Conservation (phyloP, 1,284 basidiomycete genomes). For the Schizophyllum commune region DNA sequence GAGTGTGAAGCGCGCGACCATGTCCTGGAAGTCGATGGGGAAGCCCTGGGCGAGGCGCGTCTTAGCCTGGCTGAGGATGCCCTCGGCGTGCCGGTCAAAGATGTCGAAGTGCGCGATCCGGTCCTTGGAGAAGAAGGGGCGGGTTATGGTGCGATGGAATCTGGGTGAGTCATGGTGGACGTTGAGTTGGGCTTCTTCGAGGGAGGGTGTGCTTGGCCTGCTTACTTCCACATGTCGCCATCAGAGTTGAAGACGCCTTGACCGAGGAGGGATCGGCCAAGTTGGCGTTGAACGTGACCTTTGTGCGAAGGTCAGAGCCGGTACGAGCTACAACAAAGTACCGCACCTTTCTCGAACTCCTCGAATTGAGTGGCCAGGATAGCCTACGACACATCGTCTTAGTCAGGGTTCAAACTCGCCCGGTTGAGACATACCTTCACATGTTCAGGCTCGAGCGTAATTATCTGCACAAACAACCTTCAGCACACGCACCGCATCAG, state of each 20-base stretch:
- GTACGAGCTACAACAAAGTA: too few species aligned
- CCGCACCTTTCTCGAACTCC: slow-evolving; percentile 33
- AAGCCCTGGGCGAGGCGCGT: slow-evolving; percentile 31
- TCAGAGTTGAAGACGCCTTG: slow-evolving; percentile 6
- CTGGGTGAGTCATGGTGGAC: slow-evolving; percentile 38
- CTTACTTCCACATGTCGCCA: slow-evolving; percentile 35
- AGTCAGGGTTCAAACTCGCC: neutral
- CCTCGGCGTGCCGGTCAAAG: slow-evolving; percentile 35
- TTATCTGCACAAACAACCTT: slow-evolving; percentile 19
- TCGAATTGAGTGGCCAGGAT: slow-evolving; percentile 35
- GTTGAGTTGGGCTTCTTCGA: too few species aligned
- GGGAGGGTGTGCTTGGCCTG: too few species aligned
- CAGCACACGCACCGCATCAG: neutral
- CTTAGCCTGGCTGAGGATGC: slow-evolving; percentile 29
- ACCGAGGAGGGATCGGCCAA: slow-evolving; percentile 6
- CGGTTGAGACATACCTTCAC: slow-evolving; percentile 21
- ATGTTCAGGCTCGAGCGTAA: slow-evolving; percentile 34
- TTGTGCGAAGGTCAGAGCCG: too few species aligned
- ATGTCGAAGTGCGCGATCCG: slow-evolving; percentile 44
- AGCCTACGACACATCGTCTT: slow-evolving; percentile 9
- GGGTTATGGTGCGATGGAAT: slow-evolving; percentile 44
- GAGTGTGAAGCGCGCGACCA: slow-evolving; percentile 34
- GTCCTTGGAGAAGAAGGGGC: slow-evolving; percentile 48
- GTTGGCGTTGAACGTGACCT: too few species aligned
- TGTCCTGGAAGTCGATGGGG: slow-evolving; percentile 43